Conservation (phyloP, 1,284 basidiomycete species). For the Agroathelia rolfsii region DNA sequence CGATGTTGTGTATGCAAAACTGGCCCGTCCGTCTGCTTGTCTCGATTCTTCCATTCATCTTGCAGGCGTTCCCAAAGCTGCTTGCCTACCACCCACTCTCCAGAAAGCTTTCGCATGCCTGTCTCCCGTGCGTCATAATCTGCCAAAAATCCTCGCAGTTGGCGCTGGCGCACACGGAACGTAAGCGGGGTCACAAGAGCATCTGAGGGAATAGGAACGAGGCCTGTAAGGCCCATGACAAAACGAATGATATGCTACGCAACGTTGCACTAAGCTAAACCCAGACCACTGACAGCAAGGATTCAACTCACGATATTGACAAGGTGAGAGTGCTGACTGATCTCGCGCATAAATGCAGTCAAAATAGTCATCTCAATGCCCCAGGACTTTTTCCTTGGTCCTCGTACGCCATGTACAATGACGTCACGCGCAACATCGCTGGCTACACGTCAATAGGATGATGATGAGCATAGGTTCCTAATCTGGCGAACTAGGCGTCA, state of each 20-base stretch:
- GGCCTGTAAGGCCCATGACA: conserved; percentile 72
- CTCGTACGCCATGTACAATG: conserved; percentile 64
- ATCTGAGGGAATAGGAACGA: conserved; percentile 86
- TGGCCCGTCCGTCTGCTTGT: conserved; percentile 13
- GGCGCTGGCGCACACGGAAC: conserved; percentile 70
- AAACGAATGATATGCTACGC: conserved; percentile 59
- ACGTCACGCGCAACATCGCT: conserved; percentile 62
- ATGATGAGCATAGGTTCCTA: no score
- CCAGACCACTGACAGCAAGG: conserved; percentile 2
- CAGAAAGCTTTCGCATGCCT: conserved; percentile 74
- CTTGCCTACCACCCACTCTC: conserved; percentile 95
- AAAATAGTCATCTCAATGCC: conserved; percentile 83
- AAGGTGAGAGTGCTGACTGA: conserved; percentile 75
- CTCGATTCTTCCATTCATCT: conserved; percentile 63
- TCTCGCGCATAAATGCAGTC: conserved; percentile 78
- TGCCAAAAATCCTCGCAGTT: conserved; percentile 69
- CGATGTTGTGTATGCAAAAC: no score
- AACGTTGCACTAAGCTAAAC: conserved; percentile 6
- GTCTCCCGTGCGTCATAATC: conserved; percentile 67
- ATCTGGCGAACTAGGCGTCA: no score
- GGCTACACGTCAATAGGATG: no score
- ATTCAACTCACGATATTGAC: conserved; percentile 65
- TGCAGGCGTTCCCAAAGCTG: conserved; percentile 85
- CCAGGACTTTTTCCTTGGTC: conserved; percentile 80
- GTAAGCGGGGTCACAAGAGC: conserved; percentile 94